These are phyloP conservation scores for Rhizopus sp. DNA, from an alignment of 371 early-diverging fungal genomes.

Conservation along the genomic window DNA sequence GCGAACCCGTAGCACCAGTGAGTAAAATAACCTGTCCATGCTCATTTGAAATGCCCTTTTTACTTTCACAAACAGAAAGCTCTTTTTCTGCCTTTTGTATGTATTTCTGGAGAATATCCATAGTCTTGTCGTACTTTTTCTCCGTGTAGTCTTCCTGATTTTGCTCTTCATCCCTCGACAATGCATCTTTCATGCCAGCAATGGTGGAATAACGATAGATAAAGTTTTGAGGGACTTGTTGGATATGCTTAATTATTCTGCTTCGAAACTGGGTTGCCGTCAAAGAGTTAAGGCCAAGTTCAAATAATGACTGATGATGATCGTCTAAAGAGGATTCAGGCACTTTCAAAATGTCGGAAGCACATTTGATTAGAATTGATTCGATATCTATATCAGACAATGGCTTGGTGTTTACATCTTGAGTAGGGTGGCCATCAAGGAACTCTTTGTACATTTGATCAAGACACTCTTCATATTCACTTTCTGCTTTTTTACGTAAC, in stretches of 20 bases:
- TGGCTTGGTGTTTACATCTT: background rate
- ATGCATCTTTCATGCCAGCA: conserved; percentile 14
- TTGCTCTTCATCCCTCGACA: background rate
- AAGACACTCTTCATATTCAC: conserved; percentile 20
- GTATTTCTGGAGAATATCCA: background rate
- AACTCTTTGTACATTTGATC: conserved; percentile 33
- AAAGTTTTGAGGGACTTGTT: conserved; percentile 37
- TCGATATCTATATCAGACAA: conserved; percentile 13
- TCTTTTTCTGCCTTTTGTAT: conserved; percentile 8
- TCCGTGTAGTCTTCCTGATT: background rate
- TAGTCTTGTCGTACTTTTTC: background rate
- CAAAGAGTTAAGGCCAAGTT: conserved; percentile 31
- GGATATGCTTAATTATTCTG: conserved; percentile 18
- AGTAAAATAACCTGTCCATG: conserved; percentile 27
- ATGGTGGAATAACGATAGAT: conserved; percentile 35
- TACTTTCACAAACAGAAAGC: conserved; percentile 3
- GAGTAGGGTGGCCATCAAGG: conserved; percentile 12
- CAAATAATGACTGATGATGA: conserved; percentile 23
- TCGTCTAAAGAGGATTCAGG: conserved; percentile 9
- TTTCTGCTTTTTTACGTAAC: conserved; percentile 20
- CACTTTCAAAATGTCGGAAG: conserved; percentile 13
- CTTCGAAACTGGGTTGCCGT: conserved; percentile 29
- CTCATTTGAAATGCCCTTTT: background rate
- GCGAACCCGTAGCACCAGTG: conserved; percentile 47
- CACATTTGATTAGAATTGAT: conserved; percentile 7